A percentile compares a stretch with the other conserved stretches of the same genome.
Evolutionary conservation across 192 early-diverging fungal genomes (phyloP).

Genomic region (Linnemannia exigua): DNA sequence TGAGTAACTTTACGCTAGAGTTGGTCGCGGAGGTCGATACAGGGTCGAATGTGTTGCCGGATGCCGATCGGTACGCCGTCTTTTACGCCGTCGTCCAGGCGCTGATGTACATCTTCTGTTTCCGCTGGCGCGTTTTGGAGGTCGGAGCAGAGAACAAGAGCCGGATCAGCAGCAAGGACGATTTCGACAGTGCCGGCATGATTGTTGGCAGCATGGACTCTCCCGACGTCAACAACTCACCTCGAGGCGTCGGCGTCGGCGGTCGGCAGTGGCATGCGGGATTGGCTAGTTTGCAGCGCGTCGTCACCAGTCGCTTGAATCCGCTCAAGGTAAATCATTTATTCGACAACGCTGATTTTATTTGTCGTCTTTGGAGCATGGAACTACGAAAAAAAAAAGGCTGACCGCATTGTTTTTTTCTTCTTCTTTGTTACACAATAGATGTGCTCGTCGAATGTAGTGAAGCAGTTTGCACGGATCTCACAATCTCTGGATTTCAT

Average conservation of each 20-base stretch:
- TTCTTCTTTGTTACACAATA: background rate
- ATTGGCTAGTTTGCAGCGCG: constrained; percentile 75
- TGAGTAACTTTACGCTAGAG: constrained; percentile 75
- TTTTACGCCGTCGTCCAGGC: constrained; percentile 93
- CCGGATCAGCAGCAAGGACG: constrained; percentile 33
- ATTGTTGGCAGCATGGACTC: constrained; percentile 53
- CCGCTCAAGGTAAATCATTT: constrained; percentile 77
- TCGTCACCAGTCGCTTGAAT: constrained; percentile 82
- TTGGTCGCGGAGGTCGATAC: constrained; percentile 80
- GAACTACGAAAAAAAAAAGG: too few relatives aligned
- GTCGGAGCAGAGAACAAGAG: constrained; percentile 43
- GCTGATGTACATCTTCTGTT: constrained; percentile 95
- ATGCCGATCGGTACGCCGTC: constrained; percentile 77
- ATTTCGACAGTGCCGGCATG: constrained; percentile 54
- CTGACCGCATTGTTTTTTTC: background rate
- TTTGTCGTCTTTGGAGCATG: background rate
- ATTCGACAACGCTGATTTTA: background rate
- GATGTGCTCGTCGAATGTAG: constrained; percentile 84
- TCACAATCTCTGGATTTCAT: constrained; percentile 85
- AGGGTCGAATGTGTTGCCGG: constrained; percentile 46
- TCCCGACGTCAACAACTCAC: background rate
- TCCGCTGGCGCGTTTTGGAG: constrained; percentile 90
- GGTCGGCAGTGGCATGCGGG: constrained; percentile 72
- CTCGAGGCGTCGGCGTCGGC: background rate
- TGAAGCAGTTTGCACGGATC: constrained; percentile 88